Conservation (phyloP, 192 early-diverging fungal genomes). For the Obelidium mucronatum region DNA sequence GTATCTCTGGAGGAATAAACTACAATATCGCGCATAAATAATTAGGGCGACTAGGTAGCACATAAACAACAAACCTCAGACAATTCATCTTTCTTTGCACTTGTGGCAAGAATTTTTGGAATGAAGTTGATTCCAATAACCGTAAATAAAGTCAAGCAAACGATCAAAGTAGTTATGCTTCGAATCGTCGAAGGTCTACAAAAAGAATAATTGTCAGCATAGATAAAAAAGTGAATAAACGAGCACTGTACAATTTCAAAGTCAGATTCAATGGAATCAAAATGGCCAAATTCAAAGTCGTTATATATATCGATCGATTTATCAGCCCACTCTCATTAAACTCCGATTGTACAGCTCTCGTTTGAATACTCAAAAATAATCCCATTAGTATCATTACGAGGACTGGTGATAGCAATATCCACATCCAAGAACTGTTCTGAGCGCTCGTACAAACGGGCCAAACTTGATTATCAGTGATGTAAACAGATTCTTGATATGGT, state of each 20-base stretch:
- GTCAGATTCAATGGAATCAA: slow-evolving; percentile 28
- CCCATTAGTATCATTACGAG: slow-evolving; percentile 3
- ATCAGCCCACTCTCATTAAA: slow-evolving; percentile 35
- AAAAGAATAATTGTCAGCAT: not conserved
- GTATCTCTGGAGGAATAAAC: not conserved
- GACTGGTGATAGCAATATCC: slow-evolving; percentile 22
- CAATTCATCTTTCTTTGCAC: too few relatives aligned
- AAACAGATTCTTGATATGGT: slow-evolving; percentile 3
- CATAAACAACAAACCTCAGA: too few relatives aligned
- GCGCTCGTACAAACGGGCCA: slow-evolving; percentile 21
- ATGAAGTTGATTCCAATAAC: slow-evolving; percentile 34
- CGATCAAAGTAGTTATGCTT: slow-evolving; percentile 15
- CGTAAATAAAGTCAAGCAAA: not conserved
- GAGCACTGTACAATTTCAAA: slow-evolving; percentile 23
- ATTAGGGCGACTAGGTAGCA: too few relatives aligned
- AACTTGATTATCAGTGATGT: not conserved
- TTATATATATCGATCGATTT: slow-evolving; percentile 26
- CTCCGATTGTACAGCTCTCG: slow-evolving; percentile 25
- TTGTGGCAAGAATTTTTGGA: slow-evolving; percentile 15
- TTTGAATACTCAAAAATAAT: slow-evolving; percentile 22
- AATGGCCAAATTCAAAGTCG: slow-evolving; percentile 17
- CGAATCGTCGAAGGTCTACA: slow-evolving; percentile 14
- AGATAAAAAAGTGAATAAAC: too few relatives aligned
- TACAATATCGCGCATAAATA: not conserved
- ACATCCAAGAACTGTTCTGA: slow-evolving; percentile 14